These are phyloP conservation scores for Venturia aucupariae DNA, from an alignment of 2,329 filamentous ascomycete species.

Conservation along the genomic window DNA sequence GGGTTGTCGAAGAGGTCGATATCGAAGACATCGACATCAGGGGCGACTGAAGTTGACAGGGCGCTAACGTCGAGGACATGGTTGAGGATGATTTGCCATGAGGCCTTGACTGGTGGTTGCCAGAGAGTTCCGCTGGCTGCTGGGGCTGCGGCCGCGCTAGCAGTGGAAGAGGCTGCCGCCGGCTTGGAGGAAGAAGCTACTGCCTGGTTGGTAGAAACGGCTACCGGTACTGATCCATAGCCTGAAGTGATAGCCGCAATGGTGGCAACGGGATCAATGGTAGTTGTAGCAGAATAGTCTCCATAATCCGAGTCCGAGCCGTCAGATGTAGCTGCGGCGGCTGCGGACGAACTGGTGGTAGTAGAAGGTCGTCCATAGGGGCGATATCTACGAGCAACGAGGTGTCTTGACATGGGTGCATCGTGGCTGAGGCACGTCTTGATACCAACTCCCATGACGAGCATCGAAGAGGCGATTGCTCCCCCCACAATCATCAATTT, in stretches of 20 bases:
- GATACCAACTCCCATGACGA: neutral
- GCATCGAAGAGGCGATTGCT: neutral
- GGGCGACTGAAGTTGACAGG: conserved; percentile 13
- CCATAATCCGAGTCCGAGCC: neutral
- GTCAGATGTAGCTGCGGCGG: neutral
- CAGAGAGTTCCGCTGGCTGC: conserved; percentile 28
- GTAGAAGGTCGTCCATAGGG: neutral
- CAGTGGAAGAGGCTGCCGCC: neutral
- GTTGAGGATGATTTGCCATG: conserved; percentile 54
- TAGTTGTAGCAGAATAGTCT: neutral
- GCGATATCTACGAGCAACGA: neutral
- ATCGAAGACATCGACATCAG: conserved; percentile 12
- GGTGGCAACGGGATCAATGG: neutral
- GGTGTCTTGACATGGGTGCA: neutral
- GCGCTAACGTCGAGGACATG: conserved; percentile 29
- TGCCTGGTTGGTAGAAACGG: neutral
- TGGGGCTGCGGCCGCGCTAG: neutral
- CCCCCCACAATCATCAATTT: neutral
- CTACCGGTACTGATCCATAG: neutral
- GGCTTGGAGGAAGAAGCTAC: neutral
- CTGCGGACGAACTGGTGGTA: neutral
- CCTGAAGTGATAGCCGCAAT: neutral
- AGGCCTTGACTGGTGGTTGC: conserved; percentile 43
- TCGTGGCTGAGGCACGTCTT: neutral
- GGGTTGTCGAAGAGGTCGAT: conserved; percentile 11